A percentile compares a stretch with the other conserved stretches of the same genome.
These are phyloP conservation scores for Graphilbum fragrans DNA, from an alignment of 2,329 filamentous ascomycete genomes.

Conservation along the genomic window DNA sequence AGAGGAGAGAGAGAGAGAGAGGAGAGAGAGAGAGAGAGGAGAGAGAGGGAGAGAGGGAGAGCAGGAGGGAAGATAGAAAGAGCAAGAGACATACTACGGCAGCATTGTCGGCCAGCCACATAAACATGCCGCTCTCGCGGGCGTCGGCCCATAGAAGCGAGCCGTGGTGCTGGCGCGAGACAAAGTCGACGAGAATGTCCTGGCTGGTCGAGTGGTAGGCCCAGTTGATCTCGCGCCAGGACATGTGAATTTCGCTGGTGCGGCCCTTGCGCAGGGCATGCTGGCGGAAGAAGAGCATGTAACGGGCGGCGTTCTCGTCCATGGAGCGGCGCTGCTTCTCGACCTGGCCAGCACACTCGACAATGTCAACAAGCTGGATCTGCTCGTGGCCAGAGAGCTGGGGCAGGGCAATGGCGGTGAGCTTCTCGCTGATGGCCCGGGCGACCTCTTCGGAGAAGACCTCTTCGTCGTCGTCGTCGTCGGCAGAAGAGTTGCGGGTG, in stretches of 20 bases:
- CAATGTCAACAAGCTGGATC: slow-evolving; percentile 70
- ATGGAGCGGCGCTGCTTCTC: slow-evolving; percentile 81
- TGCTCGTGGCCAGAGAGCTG: slow-evolving; percentile 78
- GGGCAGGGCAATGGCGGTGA: slow-evolving; percentile 63
- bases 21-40: slow-evolving; percentile 5
- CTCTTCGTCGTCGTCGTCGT: slow-evolving; percentile 42
- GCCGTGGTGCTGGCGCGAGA: slow-evolving; percentile 66
- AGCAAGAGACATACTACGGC: slow-evolving; percentile 50
- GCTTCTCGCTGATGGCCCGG: slow-evolving; percentile 57
- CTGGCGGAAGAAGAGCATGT: slow-evolving; percentile 78
- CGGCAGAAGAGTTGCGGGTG: slow-evolving; percentile 16
- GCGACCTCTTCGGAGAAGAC: slow-evolving; percentile 62
- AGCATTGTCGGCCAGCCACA: slow-evolving; percentile 75
- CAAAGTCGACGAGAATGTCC: slow-evolving; percentile 78
- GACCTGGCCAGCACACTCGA: slow-evolving; percentile 73
- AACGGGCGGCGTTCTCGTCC: slow-evolving; percentile 80
- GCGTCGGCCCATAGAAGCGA: slow-evolving; percentile 78
- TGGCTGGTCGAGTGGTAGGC: slow-evolving; percentile 77
- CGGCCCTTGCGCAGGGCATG: slow-evolving; percentile 59
- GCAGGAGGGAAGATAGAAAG: no score
- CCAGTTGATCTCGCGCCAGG: slow-evolving; percentile 73
- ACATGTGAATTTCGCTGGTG: slow-evolving; percentile 53
- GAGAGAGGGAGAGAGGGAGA: no score
- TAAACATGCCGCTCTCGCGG: slow-evolving; percentile 77
- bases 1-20: not conserved